Conservation (phyloP, 1,284 basidiomycete genomes). For the Pterulicium gracile region DNA sequence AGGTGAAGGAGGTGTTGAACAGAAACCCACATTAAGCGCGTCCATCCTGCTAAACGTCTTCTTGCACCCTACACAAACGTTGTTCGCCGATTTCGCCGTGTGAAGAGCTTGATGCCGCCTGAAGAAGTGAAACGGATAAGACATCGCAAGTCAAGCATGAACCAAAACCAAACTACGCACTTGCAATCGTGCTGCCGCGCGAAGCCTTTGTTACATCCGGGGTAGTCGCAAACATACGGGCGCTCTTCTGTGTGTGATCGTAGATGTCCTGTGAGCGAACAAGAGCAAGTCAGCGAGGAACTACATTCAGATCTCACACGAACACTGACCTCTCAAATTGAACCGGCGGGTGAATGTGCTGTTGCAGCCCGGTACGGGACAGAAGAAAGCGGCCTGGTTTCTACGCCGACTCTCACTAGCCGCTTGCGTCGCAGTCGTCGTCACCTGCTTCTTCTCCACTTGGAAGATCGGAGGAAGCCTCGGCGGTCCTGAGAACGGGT, state of each 20-base stretch:
- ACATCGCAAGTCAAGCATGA: constrained; percentile 7
- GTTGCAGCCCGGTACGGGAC: constrained; percentile 91
- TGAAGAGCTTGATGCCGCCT: constrained; percentile 85
- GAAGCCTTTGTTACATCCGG: constrained; percentile 89
- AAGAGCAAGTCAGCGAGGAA: constrained; percentile 13
- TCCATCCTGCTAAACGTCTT: constrained; percentile 92
- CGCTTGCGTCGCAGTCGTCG: constrained; percentile 88
- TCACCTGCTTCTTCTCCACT: constrained; percentile 88
- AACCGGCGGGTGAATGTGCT: constrained; percentile 89
- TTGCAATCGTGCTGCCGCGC: constrained; percentile 96
- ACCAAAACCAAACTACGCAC: constrained; percentile 32
- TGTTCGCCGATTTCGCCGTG: constrained; percentile 71
- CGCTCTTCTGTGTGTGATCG: constrained; percentile 95
- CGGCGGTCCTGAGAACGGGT: constrained; percentile 45
- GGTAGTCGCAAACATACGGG: constrained; percentile 88
- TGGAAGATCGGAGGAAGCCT: constrained; percentile 74
- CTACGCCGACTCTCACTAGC: constrained; percentile 83
- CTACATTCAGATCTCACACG: too few species aligned
- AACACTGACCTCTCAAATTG: constrained; percentile 61
- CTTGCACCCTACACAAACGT: constrained; percentile 85
- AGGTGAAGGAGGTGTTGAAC: constrained; percentile 14
- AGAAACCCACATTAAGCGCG: constrained; percentile 76
- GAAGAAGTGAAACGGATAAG: constrained; percentile 9
- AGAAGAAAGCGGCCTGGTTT: constrained; percentile 86
- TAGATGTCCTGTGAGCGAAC: constrained; percentile 62